A percentile compares a stretch with the other conserved stretches of the same genome.
Conservation (phyloP, 306 rosid genomes). For the Medicago ruthenica region DNA sequence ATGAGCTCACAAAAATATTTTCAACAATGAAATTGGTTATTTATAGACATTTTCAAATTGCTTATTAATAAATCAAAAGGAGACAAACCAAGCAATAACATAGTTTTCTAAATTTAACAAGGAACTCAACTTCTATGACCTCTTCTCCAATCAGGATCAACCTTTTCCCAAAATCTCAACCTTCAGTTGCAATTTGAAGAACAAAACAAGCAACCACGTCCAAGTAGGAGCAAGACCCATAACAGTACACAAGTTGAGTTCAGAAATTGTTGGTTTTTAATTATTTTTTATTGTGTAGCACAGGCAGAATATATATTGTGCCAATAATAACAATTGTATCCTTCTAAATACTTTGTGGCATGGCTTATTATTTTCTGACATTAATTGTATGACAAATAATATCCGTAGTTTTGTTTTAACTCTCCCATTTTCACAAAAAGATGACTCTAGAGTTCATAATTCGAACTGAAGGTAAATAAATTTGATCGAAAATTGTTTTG, state of each 20-base stretch:
- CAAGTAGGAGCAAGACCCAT: conserved; percentile 17
- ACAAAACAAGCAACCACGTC: conserved; percentile 3
- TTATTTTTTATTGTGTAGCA: neutral
- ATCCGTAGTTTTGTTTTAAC: too few relatives aligned
- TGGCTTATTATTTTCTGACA: too few relatives aligned
- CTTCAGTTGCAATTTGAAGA: conserved; percentile 6
- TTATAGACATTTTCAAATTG: conserved; percentile 20
- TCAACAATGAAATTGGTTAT: conserved; percentile 30
- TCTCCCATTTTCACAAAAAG: too few relatives aligned
- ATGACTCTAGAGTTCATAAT: too few relatives aligned
- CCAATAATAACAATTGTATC: too few relatives aligned
- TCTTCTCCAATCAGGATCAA: conserved; percentile 11
- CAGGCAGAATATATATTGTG: too few relatives aligned
- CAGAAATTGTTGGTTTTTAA: neutral
- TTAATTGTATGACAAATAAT: too few relatives aligned
- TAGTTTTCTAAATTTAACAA: conserved; percentile 44
- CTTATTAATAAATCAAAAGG: conserved; percentile 17
- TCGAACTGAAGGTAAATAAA: too few relatives aligned
- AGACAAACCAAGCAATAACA: conserved; percentile 19
- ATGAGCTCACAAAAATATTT: conserved; percentile 35
- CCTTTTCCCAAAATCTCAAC: neutral
- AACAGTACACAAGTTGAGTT: conserved; percentile 5
- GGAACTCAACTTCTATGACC: neutral
- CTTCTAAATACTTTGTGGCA: too few relatives aligned
- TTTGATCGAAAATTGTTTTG: too few relatives aligned